phyloP scores from a whole-genome alignment of 768 basidiomycete genomes.

The Hebeloma cylindrosporum region DNA sequence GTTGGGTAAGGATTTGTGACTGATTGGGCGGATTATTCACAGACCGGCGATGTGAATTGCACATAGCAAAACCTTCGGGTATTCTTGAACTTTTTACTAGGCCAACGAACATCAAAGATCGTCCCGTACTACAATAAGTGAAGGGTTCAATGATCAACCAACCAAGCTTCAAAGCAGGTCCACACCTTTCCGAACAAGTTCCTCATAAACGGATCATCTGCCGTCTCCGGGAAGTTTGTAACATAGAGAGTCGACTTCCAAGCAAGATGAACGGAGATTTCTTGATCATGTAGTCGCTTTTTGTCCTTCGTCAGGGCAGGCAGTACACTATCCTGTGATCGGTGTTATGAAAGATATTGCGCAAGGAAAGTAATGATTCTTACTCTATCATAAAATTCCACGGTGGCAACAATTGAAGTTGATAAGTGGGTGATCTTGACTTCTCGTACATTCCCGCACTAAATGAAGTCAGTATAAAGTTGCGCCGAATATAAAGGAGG shows the following conservation, averaged over 20 bases:
- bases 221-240: slow-evolving; percentile 89
- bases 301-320: slow-evolving; percentile 93
- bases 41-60: slow-evolving; percentile 82
- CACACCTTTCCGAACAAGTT: slow-evolving; percentile 76
- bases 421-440: slow-evolving; percentile 70
- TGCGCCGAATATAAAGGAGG: slow-evolving; percentile 5
- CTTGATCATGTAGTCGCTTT: slow-evolving; percentile 73
- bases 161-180: neutral
- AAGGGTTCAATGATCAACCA: slow-evolving; percentile 2
- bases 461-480: neutral
- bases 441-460: slow-evolving; percentile 91
- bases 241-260: slow-evolving; percentile 95
- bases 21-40: slow-evolving; percentile 25
- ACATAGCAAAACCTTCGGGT: slow-evolving; percentile 93
- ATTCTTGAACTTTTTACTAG: slow-evolving; percentile 93
- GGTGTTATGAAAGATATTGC: neutral
- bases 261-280: slow-evolving; percentile 83
- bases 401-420: slow-evolving; percentile 69
- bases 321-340: slow-evolving; percentile 77
- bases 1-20: neutral
- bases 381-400: slow-evolving; percentile 80
- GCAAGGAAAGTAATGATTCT: slow-evolving; percentile 8
- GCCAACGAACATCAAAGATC: slow-evolving; percentile 96
- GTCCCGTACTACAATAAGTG: slow-evolving; percentile 66
- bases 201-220: slow-evolving; percentile 76